Percentiles rank a stretch among this genome's conserved stretches.
These are phyloP conservation scores for Ceratobasidium sp. DNA, from an alignment of 1,284 basidiomycete genomes.

Conservation along the genomic window DNA sequence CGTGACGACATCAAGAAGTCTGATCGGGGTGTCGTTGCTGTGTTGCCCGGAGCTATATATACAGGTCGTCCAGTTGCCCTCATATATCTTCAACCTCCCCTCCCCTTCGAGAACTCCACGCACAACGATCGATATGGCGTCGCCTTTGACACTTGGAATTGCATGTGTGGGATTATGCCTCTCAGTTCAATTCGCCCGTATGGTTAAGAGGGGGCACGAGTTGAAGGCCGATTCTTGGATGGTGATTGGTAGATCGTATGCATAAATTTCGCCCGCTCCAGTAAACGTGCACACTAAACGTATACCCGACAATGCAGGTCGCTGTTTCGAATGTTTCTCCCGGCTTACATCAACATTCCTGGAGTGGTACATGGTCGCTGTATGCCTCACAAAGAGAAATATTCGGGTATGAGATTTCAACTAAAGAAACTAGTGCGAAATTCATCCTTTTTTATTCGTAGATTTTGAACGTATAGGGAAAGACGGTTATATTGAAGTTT, in stretches of 20 bases:
- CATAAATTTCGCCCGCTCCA: not conserved
- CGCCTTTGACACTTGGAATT: not conserved
- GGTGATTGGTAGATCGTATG: conserved; percentile 11
- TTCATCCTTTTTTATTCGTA: not conserved
- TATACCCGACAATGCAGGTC: too few species aligned
- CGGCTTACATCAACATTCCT: not conserved
- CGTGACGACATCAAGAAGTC: too few species aligned
- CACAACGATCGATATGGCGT: not conserved
- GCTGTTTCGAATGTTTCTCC: not conserved
- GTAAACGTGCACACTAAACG: not conserved
- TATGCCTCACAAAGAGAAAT: not conserved
- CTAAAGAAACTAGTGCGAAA: too few species aligned
- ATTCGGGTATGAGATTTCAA: conserved; percentile 16
- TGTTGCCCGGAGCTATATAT: too few species aligned
- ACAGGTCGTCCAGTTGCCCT: too few species aligned
- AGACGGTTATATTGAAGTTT: conserved; percentile 16
- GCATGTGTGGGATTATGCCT: not conserved
- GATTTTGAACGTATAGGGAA: conserved; percentile 13
- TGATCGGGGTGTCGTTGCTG: too few species aligned
- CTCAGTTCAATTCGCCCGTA: conserved; percentile 19
- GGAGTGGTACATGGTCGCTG: conserved; percentile 9
- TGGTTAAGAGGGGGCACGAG: not conserved
- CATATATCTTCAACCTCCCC: not conserved
- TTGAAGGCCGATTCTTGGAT: conserved; percentile 7
- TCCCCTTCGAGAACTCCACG: not conserved